Conservation (phyloP, 2,329 filamentous ascomycete genomes). For the Zymoseptoria ardabiliae region DNA sequence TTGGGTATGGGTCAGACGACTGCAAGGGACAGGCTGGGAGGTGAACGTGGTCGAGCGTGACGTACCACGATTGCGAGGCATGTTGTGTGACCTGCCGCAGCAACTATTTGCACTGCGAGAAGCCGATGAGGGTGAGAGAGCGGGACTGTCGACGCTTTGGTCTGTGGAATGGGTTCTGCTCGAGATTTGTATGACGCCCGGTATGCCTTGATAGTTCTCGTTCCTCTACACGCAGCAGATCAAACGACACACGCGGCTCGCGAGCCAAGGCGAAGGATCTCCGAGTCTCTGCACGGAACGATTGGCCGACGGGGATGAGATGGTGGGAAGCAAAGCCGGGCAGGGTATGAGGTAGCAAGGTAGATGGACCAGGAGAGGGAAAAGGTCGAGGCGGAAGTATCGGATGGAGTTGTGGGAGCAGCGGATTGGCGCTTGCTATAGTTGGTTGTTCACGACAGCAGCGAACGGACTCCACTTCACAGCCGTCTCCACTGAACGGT, state of each 20-base stretch:
- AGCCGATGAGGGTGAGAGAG: background rate
- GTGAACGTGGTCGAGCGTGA: slow-evolving; percentile 5
- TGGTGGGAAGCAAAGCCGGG: background rate
- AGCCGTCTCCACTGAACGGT: background rate
- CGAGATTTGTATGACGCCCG: background rate
- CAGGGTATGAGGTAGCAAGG: background rate
- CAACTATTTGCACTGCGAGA: background rate
- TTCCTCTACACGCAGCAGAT: background rate
- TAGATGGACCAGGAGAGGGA: background rate
- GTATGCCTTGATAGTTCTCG: background rate
- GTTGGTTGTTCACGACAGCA: background rate
- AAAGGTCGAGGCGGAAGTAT: background rate
- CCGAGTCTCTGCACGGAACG: background rate
- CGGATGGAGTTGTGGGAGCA: background rate
- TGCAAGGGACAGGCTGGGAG: slow-evolving; percentile 2
- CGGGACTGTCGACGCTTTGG: background rate
- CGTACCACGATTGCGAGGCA: slow-evolving; percentile 32
- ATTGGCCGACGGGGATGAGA: background rate
- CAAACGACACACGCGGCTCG: background rate
- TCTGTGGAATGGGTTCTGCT: background rate
- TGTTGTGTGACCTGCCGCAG: slow-evolving; percentile 17
- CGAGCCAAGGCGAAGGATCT: background rate
- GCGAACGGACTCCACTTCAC: background rate
- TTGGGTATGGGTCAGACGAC: background rate
- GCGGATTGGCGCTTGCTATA: background rate